Base-by-base conservation (phyloP, 2,329 filamentous ascomycete species). In the Apiospora aurea region DNA sequence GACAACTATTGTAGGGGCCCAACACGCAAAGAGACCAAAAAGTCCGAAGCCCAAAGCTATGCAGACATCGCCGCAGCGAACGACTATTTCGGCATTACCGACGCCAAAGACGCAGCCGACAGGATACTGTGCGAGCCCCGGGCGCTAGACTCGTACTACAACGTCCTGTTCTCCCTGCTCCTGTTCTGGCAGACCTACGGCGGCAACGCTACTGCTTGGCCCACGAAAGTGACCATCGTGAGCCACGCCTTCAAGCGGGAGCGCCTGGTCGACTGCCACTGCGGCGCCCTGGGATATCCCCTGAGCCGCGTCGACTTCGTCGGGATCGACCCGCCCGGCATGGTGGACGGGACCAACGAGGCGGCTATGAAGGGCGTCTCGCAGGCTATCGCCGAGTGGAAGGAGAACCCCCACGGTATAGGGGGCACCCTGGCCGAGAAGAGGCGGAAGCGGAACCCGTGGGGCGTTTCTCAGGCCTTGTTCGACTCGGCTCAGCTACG, bases 81-180 rank as follows among this genome's bases (percentile, higher is more conserved):
- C 78, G 74, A 74, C 13, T 87, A 85, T 74, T 90, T 87, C 79
- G 79, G 75, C 14, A 77, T 86, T 16, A 69, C 85, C 41, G 53
- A 29, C 24, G 69, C 41, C 51, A 66, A 67, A 2, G 64, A 73
- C 2, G 57, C 71, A 1, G n/a, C 29, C 1, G 21, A 72, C 26
- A 84, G 84, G 34, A 83, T 94, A 24, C 78, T 89, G 0, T 78
- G 89, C 2, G 95, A 97, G 78, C 87, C 91, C 11, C 86, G 88
- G 71, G 94, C 95, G 0, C 90, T 96, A 1, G 95, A 98, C 81
- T 96, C 93, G 1, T 96, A 94, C 78, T 92, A 95, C 79, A 97
- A 97, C 79, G 83, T 97, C 6, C 82, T 97, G 21, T 95, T 95
- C 79, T 92, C 92, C 16, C 84, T 97, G 2, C 76, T 85, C 21